Conservation (phyloP, 352 stramenopile genomes). For the Hyaloperonospora brassicae region DNA sequence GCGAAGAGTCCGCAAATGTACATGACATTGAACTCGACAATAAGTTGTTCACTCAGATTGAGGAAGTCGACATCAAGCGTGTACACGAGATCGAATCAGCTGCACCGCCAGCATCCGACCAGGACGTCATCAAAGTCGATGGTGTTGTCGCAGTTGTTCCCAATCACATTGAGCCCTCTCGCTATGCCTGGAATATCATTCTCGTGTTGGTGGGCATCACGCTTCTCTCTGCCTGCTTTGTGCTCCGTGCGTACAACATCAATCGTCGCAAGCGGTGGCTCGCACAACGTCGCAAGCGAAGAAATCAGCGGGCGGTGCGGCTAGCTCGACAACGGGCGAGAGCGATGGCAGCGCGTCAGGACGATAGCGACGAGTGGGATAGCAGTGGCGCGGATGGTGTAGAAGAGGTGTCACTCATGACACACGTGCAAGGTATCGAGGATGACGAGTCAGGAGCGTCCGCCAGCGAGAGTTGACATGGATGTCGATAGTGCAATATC, state of each 20-base stretch:
- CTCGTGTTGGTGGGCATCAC: constrained; percentile 36
- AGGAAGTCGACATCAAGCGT: constrained; percentile 6
- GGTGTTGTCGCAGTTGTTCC: background rate
- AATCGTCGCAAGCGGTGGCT: constrained; percentile 49
- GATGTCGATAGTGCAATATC: too few relatives aligned
- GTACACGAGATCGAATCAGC: constrained; percentile 2
- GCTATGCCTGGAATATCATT: constrained; percentile 25
- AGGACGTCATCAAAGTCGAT: constrained; percentile 1
- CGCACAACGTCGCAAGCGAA: constrained; percentile 27
- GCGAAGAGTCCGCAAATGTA: background rate
- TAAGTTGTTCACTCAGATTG: background rate
- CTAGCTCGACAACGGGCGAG: constrained; percentile 21
- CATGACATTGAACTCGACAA: background rate
- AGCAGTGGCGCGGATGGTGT: too few relatives aligned
- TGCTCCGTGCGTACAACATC: constrained; percentile 37
- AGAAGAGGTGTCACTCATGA: constrained; percentile 45
- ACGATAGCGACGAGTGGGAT: constrained; percentile 21
- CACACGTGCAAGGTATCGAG: too few relatives aligned
- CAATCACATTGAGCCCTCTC: background rate
- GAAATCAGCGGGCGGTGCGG: constrained; percentile 24
- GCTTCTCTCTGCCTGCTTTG: constrained; percentile 39
- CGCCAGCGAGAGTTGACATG: too few relatives aligned
- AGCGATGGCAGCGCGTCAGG: constrained; percentile 10
- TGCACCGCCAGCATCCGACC: background rate
- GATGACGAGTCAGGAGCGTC: too few relatives aligned